phyloP scores from a whole-genome alignment of 2,329 filamentous ascomycete genomes.

The Colletotrichum limetticola region DNA sequence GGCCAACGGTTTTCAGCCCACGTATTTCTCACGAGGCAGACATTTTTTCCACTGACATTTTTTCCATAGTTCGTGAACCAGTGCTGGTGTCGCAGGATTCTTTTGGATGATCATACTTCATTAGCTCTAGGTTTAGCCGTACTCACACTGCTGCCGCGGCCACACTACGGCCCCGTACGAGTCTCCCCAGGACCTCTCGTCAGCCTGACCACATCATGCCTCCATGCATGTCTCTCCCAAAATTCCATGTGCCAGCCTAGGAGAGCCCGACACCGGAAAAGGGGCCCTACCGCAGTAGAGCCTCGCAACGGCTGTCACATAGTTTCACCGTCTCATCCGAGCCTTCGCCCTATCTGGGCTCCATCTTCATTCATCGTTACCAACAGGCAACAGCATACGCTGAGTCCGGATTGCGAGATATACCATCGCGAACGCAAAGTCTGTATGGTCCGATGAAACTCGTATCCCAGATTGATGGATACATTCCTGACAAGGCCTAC shows the following conservation, averaged over 20 bases:
- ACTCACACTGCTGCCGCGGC: neutral
- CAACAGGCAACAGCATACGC: neutral
- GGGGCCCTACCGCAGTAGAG: neutral
- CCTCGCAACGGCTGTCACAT: neutral
- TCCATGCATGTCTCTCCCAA: conserved; percentile 27
- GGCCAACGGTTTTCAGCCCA: neutral
- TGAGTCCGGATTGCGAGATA: neutral
- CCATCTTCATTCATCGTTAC: neutral
- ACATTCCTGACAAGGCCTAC: neutral
- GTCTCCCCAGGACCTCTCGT: neutral
- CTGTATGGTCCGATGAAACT: neutral
- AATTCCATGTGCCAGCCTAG: conserved; percentile 4
- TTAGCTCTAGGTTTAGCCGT: neutral
- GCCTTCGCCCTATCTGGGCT: neutral
- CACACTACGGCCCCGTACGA: neutral
- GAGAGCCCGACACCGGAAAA: neutral
- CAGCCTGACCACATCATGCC: conserved; percentile 29
- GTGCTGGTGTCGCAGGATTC: neutral
- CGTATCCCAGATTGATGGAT: neutral
- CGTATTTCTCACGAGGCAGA: neutral
- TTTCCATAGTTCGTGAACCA: neutral
- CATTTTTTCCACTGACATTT: neutral
- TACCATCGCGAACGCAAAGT: neutral
- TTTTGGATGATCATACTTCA: neutral
- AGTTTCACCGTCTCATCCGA: conserved; percentile 22